These are phyloP conservation scores for Salix koriyanagi DNA, from an alignment of 345 rosid genomes.

Conservation along the genomic window DNA sequence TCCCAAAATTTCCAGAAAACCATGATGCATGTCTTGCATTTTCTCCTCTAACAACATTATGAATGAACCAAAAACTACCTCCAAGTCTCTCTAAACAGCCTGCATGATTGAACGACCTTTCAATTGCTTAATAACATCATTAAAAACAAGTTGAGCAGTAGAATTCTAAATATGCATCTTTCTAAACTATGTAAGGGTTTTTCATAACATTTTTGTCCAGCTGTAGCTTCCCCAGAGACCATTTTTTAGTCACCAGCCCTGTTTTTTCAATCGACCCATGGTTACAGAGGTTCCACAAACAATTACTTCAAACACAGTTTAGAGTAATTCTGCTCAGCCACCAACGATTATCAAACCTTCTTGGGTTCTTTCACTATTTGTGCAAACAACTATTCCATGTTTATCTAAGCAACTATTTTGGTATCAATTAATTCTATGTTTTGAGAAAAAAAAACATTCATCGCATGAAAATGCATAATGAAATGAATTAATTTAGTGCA, in stretches of 20 bases:
- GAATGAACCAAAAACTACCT: not conserved
- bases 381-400: no score
- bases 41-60: conserved; percentile 19
- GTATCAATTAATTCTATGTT: not conserved
- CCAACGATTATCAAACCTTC: not conserved
- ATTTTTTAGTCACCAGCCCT: not conserved
- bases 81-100: conserved; percentile 22
- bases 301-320: not conserved
- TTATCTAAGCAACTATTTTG: not conserved
- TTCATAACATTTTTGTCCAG: no score
- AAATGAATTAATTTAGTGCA: not conserved
- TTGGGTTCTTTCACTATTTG: not conserved
- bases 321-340: not conserved
- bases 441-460: not conserved
- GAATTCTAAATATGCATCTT: not conserved
- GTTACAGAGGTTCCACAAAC: not conserved
- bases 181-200: not conserved
- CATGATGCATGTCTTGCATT: not conserved
- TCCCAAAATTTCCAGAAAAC: conserved; percentile 20
- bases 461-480: not conserved
- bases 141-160: not conserved
- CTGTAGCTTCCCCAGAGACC: not conserved
- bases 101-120: conserved; percentile 5
- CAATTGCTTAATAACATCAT: not conserved
- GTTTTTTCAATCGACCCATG: not conserved